Percentiles rank a stretch among this genome's conserved stretches.
Evolutionary conservation across 768 basidiomycete species (phyloP).

Genomic region (Kwoniella dejecticola): DNA sequence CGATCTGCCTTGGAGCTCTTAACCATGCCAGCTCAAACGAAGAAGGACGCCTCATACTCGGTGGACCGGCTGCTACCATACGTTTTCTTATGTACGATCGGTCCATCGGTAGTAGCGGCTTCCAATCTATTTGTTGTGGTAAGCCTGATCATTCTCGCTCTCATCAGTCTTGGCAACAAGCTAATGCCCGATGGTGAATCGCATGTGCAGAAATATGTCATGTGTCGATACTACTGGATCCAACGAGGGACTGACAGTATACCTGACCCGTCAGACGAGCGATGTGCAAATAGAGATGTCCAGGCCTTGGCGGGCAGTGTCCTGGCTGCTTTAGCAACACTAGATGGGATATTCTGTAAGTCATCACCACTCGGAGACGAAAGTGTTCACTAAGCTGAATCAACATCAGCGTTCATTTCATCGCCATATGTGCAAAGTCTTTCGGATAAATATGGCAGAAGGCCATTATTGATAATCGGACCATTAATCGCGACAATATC

Average conservation of each 20-base stretch:
- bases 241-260: constrained; percentile 5
- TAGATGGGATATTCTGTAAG: constrained; percentile 47
- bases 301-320: constrained; percentile 38
- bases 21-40: background rate
- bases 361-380: background rate
- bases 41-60: constrained; percentile 14
- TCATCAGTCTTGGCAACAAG: too few species aligned
- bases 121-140: constrained; percentile 45
- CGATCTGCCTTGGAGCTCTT: too few species aligned
- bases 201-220: constrained; percentile 31
- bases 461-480: constrained; percentile 38
- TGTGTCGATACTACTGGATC: constrained; percentile 35
- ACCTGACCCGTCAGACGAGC: constrained; percentile 30
- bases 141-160: constrained; percentile 11
- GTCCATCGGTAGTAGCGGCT: constrained; percentile 48
- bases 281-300: constrained; percentile 35
- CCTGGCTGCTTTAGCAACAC: constrained; percentile 42
- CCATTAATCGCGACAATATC: constrained; percentile 44
- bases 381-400: background rate
- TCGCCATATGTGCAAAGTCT: constrained; percentile 41
- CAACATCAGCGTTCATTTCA: constrained; percentile 40
- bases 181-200: too few species aligned
- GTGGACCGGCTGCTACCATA: constrained; percentile 40
- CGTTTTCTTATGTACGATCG: constrained; percentile 44
- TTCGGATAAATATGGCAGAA: constrained; percentile 41